phyloP scores from a whole-genome alignment of 306 rosid species.

The Benincasa hispida region DNA sequence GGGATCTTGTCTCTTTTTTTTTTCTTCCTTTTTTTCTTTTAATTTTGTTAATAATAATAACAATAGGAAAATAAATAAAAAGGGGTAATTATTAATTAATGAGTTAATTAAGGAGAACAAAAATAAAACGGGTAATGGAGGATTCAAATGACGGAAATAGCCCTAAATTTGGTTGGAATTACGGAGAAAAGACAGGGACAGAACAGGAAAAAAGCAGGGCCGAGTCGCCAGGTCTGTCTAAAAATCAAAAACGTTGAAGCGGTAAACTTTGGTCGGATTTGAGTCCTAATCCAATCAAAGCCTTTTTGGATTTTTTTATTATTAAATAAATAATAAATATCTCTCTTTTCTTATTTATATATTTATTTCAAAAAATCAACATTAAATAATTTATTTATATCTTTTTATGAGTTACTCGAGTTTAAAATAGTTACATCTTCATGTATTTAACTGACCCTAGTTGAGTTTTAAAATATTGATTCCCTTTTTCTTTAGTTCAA shows the following conservation, averaged over 20 bases:
- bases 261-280: slow-evolving; percentile 16
- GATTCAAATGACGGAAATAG: slow-evolving; percentile 7
- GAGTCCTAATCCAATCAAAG: neutral
- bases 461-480: neutral
- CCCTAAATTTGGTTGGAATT: slow-evolving; percentile 11
- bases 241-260: slow-evolving; percentile 25
- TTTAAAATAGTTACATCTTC: neutral
- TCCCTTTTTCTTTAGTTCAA: too few species aligned
- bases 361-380: neutral
- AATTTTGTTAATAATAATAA: neutral
- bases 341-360: neutral
- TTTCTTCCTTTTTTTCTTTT: too few species aligned
- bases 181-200: slow-evolving; percentile 14
- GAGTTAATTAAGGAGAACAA: slow-evolving; percentile 17
- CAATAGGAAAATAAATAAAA: neutral
- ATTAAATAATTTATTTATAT: neutral
- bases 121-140: slow-evolving; percentile 10
- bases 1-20: neutral
- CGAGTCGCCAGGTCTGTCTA: slow-evolving; percentile 7
- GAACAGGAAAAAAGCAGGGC: too few species aligned
- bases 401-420: neutral
- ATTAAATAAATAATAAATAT: neutral
- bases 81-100: neutral
- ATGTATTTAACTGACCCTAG: neutral
- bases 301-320: neutral